Evolutionary conservation across 2,329 filamentous ascomycete genomes (phyloP).

Genomic region (Metarhizium humberi): DNA sequence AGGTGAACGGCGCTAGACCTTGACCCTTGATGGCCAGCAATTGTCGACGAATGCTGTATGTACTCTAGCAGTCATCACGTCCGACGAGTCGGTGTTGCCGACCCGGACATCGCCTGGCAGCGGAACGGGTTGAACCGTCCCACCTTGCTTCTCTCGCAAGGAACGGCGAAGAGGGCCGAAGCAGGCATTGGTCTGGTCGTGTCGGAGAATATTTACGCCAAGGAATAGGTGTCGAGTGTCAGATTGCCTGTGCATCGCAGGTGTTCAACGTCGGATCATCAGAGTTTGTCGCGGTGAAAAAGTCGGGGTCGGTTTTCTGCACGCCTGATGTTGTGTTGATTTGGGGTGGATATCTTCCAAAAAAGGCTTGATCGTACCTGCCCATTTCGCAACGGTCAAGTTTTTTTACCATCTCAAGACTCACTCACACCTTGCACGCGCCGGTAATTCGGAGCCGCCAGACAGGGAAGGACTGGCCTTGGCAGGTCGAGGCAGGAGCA

Average conservation of each 20-base stretch:
- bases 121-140: background rate
- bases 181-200: background rate
- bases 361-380: no score
- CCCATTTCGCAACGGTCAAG: background rate
- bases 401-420: no score
- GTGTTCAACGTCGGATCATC: background rate
- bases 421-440: no score
- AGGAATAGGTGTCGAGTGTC: background rate
- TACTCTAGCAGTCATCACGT: background rate
- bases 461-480: background rate
- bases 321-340: background rate
- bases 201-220: background rate
- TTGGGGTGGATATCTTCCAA: background rate
- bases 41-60: background rate
- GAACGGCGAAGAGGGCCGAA: no score
- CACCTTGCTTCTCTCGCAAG: no score
- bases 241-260: background rate
- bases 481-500: background rate
- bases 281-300: background rate
- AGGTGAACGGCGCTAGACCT: background rate
- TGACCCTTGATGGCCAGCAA: background rate
- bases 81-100: background rate
- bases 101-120: background rate
- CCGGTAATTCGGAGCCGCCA: no score
- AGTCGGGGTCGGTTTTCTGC: background rate